Evolutionary conservation across 2,329 filamentous ascomycete genomes (phyloP).

Genomic region (Colletotrichum sp.): DNA sequence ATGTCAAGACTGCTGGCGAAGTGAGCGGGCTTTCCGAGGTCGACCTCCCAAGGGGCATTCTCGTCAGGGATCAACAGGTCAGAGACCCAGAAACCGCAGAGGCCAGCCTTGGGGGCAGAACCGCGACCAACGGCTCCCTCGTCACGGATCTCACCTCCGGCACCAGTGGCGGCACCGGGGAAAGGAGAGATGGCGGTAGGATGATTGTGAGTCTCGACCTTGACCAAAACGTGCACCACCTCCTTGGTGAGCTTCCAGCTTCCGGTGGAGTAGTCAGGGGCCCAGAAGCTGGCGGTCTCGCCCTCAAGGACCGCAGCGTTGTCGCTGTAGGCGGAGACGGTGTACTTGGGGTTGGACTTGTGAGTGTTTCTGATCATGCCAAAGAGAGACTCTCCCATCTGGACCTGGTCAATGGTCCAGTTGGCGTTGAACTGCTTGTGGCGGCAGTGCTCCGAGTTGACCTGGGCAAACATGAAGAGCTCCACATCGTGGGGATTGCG

Average conservation of each 20-base stretch:
- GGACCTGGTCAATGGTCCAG: slow-evolving; percentile 90
- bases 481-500: slow-evolving; percentile 85
- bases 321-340: slow-evolving; percentile 96
- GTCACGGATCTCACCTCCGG: slow-evolving; percentile 93
- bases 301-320: slow-evolving; percentile 93
- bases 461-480: slow-evolving; percentile 99
- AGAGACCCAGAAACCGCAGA: slow-evolving; percentile 93
- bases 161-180: slow-evolving; percentile 90
- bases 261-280: slow-evolving; percentile 83
- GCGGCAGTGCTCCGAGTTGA: slow-evolving; percentile 93
- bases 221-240: slow-evolving; percentile 84
- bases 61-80: slow-evolving; percentile 89
- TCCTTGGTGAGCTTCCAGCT: slow-evolving; percentile 90
- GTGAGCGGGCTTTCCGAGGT: slow-evolving; percentile 88
- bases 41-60: slow-evolving; percentile 85
- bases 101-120: slow-evolving; percentile 89
- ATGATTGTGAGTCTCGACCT: slow-evolving; percentile 98
- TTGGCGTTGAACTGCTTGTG: slow-evolving; percentile 95
- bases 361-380: slow-evolving; percentile 98
- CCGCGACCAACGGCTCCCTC: slow-evolving; percentile 94
- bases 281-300: slow-evolving; percentile 75
- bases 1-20: slow-evolving; percentile 95
- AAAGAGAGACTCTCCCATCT: slow-evolving; percentile 83
- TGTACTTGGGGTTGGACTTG: slow-evolving; percentile 77
- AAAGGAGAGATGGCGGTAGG: slow-evolving; percentile 95